phyloP scores from a whole-genome alignment of 139 green algal species.

The Axilococcus clingmanii region DNA sequence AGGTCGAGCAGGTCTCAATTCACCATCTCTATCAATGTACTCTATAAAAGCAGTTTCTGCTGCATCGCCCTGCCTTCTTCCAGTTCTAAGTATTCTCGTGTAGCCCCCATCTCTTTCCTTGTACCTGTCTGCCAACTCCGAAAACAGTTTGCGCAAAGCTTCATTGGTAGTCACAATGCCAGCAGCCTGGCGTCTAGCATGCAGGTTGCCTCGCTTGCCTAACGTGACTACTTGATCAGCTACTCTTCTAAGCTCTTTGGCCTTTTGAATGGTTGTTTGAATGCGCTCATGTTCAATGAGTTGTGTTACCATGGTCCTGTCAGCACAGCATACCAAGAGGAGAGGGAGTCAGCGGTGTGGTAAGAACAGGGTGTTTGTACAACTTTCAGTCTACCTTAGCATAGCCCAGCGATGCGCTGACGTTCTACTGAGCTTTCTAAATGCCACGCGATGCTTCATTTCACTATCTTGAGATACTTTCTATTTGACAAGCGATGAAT shows the following conservation, averaged over 20 bases:
- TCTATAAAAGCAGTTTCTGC: slow-evolving; percentile 87
- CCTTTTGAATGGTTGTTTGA: slow-evolving; percentile 79
- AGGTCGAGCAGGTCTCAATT: slow-evolving; percentile 61
- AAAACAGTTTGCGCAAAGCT: slow-evolving; percentile 82
- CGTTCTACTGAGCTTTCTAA: slow-evolving; percentile 33
- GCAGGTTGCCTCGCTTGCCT: slow-evolving; percentile 59
- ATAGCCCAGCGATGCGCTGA: slow-evolving; percentile 45
- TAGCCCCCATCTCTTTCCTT: slow-evolving; percentile 76
- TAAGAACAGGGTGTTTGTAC: not conserved
- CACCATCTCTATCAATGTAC: slow-evolving; percentile 75
- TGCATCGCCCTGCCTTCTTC: slow-evolving; percentile 55
- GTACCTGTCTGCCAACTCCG: slow-evolving; percentile 71
- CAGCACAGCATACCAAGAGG: too few relatives aligned
- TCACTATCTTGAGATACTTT: not conserved
- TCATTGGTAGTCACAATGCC: slow-evolving; percentile 61
- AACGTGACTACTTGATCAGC: slow-evolving; percentile 73
- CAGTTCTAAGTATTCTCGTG: slow-evolving; percentile 68
- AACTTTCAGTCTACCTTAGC: slow-evolving; percentile 30
- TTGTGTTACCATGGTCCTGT: slow-evolving; percentile 93
- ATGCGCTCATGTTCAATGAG: slow-evolving; percentile 88
- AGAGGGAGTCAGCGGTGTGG: slow-evolving; percentile 29
- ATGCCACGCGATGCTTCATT: slow-evolving; percentile 39
- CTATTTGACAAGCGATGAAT: too few relatives aligned
- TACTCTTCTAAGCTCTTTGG: slow-evolving; percentile 70
- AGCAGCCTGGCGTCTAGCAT: slow-evolving; percentile 29